Evolutionary conservation across 495 filamentous ascomycete species (phyloP).

Genomic region (Daldinia loculata): DNA sequence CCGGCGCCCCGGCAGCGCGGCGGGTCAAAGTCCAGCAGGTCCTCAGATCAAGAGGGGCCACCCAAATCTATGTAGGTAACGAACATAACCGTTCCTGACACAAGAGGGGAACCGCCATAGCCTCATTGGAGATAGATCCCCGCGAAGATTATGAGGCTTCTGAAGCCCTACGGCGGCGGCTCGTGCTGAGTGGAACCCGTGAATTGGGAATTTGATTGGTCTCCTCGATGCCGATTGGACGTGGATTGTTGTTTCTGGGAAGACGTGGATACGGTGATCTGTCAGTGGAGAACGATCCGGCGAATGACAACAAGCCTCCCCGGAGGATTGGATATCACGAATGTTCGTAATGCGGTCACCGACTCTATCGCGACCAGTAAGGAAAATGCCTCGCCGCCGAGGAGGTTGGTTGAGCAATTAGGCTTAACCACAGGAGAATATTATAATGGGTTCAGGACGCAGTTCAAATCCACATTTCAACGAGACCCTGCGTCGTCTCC

Average conservation of each 20-base stretch:
- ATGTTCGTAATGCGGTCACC: conserved; percentile 2
- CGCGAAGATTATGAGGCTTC: neutral
- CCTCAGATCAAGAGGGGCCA: conserved; percentile 2
- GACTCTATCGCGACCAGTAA: conserved; percentile 1
- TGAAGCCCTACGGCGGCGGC: neutral
- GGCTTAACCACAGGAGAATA: neutral
- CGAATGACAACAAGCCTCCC: neutral
- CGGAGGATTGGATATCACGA: conserved; percentile 3
- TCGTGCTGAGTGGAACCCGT: neutral
- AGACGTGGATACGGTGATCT: conserved; percentile 3
- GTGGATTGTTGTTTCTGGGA: neutral
- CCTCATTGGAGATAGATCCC: neutral
- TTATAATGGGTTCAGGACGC: neutral
- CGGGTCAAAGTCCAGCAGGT: neutral
- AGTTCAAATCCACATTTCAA: neutral
- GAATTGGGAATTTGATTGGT: neutral
- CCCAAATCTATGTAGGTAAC: neutral
- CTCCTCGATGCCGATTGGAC: neutral
- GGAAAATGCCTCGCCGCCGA: neutral
- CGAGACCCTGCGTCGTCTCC: neutral
- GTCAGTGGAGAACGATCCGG: neutral
- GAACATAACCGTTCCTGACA: neutral
- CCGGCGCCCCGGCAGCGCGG: neutral
- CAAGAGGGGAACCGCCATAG: neutral
- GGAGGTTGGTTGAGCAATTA: neutral